Evolutionary conservation across 2,329 filamentous ascomycete genomes (phyloP).

Genomic region (Pseudocercospora fuligena): DNA sequence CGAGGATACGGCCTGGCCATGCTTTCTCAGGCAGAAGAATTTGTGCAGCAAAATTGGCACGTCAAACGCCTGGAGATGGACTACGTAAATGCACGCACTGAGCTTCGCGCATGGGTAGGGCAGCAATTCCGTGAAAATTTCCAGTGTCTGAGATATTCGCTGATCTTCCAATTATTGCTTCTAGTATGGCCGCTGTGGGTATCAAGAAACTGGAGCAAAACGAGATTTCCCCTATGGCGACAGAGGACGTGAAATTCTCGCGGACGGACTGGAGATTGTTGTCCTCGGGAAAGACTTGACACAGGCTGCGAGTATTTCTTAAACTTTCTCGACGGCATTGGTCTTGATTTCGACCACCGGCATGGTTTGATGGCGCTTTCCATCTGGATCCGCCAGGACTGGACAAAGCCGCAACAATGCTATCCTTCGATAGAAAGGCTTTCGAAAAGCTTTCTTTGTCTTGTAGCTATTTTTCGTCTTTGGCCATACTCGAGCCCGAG

Average conservation of each 20-base stretch:
- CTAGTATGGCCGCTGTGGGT: constrained; percentile 19
- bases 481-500: too few relatives aligned
- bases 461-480: too few relatives aligned
- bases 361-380: too few relatives aligned
- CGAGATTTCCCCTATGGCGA: constrained; percentile 16
- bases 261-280: constrained; percentile 15
- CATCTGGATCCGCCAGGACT: too few relatives aligned
- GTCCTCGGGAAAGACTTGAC: constrained; percentile 18
- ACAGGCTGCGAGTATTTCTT: background rate
- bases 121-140: background rate
- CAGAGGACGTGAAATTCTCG: constrained; percentile 13
- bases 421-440: too few relatives aligned
- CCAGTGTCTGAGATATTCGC: background rate
- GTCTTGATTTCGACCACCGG: too few relatives aligned
- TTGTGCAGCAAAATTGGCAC: constrained; percentile 11
- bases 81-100: constrained; percentile 15
- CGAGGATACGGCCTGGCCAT: constrained; percentile 16
- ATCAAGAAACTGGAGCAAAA: constrained; percentile 19
- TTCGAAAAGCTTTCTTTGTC: too few relatives aligned
- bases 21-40: constrained; percentile 11
- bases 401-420: too few relatives aligned
- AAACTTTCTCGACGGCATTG: too few relatives aligned
- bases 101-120: constrained; percentile 17
- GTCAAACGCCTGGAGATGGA: constrained; percentile 19
- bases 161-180: background rate